Conservation (phyloP, 306 rosid species). For the Lablab purpureus region DNA sequence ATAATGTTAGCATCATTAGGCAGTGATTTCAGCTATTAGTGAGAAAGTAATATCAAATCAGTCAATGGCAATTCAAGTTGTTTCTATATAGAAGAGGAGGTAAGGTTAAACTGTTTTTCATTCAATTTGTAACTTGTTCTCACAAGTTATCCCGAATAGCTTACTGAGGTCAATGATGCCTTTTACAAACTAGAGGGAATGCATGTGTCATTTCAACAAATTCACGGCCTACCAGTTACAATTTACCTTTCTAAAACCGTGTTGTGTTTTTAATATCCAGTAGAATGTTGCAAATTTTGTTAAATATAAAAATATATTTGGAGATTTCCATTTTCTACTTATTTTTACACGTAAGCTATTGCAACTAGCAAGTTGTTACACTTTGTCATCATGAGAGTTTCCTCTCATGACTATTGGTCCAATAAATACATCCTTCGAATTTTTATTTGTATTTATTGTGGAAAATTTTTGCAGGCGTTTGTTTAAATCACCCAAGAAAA, state of each 20-base stretch:
- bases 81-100: neutral
- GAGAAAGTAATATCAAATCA: neutral
- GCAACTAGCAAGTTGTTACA: slow-evolving; percentile 20
- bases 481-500: slow-evolving; percentile 65
- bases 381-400: slow-evolving; percentile 37
- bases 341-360: slow-evolving; percentile 15
- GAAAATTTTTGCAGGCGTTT: slow-evolving; percentile 64
- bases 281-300: slow-evolving; percentile 25
- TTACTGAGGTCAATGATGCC: too few species aligned
- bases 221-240: neutral
- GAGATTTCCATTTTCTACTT: slow-evolving; percentile 20
- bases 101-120: too few species aligned
- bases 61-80: neutral
- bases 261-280: neutral
- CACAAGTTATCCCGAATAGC: too few species aligned
- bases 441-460: slow-evolving; percentile 18
- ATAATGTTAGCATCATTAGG: too few species aligned
- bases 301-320: slow-evolving; percentile 14
- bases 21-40: neutral
- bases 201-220: neutral
- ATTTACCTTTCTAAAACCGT: neutral
- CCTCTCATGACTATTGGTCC: slow-evolving; percentile 20
- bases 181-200: neutral
- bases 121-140: too few species aligned
- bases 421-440: neutral